Conservation (phyloP, 345 rosid genomes). For the Gossypium turneri region DNA sequence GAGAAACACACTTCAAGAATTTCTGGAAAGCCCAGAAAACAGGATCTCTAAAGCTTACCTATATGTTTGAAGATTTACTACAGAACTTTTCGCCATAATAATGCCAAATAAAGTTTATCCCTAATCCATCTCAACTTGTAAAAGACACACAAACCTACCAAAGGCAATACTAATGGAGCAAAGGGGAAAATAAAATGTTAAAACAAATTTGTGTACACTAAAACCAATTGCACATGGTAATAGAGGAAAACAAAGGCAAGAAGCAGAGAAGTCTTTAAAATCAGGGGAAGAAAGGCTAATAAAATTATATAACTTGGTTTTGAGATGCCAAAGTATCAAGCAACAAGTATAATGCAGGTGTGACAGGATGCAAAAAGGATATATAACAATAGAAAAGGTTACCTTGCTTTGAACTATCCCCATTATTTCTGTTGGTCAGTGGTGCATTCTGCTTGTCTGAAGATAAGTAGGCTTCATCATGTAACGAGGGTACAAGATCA, state of each 20-base stretch:
- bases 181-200: neutral
- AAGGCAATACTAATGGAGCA: neutral
- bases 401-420: slow-evolving; percentile 40
- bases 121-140: neutral
- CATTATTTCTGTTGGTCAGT: slow-evolving; percentile 27
- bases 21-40: neutral
- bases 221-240: slow-evolving; percentile 1
- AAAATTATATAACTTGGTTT: neutral
- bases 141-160: neutral
- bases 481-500: slow-evolving; percentile 61
- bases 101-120: neutral
- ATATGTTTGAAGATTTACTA: neutral
- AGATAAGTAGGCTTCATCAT: slow-evolving; percentile 29
- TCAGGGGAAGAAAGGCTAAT: neutral
- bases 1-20: neutral
- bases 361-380: neutral
- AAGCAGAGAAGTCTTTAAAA: neutral
- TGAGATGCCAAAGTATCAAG: neutral
- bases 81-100: neutral
- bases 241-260: neutral
- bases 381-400: slow-evolving; percentile 4
- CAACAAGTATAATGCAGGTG: neutral
- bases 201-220: neutral
- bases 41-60: neutral
- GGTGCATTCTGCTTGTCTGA: slow-evolving; percentile 28